A percentile compares a stretch with the other conserved stretches of the same genome.
Conservation (phyloP, 306 rosid genomes). For the Fragaria nilgerrensis region DNA sequence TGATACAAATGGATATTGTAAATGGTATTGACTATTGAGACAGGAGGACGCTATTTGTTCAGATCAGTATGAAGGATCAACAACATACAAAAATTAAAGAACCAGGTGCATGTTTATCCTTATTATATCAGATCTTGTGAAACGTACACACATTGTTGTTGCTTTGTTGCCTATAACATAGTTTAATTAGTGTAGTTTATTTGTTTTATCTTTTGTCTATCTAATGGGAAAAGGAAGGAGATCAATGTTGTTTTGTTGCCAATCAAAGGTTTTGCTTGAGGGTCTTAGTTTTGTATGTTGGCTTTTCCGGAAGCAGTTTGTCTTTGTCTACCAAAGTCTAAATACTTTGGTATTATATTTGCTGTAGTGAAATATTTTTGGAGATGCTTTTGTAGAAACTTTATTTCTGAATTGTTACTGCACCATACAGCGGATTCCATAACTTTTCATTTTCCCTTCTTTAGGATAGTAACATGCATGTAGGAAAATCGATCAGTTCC, state of each 20-base stretch:
- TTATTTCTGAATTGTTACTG: too few relatives aligned
- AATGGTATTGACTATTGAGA: neutral
- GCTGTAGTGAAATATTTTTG: neutral
- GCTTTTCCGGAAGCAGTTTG: neutral
- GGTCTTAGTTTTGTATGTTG: neutral
- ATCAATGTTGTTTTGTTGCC: slow-evolving; percentile 11
- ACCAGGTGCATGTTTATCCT: slow-evolving; percentile 2
- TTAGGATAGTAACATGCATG: too few relatives aligned
- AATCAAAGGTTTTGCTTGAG: neutral
- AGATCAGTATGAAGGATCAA: neutral
- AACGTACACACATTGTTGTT: too few relatives aligned
- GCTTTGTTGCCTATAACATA: too few relatives aligned
- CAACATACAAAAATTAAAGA: neutral
- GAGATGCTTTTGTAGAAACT: too few relatives aligned
- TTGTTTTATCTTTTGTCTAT: neutral
- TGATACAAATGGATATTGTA: neutral
- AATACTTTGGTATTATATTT: neutral
- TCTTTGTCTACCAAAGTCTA: neutral
- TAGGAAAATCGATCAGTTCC: too few relatives aligned
- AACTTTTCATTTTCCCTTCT: too few relatives aligned
- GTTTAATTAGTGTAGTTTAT: neutral
- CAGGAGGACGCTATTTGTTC: neutral
- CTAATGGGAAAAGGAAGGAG: slow-evolving; percentile 1
- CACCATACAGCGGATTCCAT: too few relatives aligned
- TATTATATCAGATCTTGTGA: too few relatives aligned